A percentile compares a stretch with the other conserved stretches of the same genome.
phyloP scores from a whole-genome alignment of 2,329 filamentous ascomycete genomes.

The Albifimbria verrucaria region DNA sequence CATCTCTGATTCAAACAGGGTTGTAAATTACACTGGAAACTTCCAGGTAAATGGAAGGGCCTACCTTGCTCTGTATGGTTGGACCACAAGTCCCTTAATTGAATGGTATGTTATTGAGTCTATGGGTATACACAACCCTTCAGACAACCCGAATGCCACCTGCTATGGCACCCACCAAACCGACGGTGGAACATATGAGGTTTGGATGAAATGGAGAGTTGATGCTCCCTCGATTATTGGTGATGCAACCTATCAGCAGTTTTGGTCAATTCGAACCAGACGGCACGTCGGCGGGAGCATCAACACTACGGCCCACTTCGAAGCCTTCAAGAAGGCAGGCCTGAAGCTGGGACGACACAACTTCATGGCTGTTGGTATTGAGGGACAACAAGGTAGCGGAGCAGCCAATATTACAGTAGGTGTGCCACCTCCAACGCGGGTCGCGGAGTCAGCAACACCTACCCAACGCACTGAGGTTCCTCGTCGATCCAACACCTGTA shows the following conservation, averaged over 20 bases:
- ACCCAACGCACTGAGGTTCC: not conserved
- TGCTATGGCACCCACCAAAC: not conserved
- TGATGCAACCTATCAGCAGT: not conserved
- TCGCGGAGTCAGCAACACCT: not conserved
- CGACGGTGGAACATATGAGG: not conserved
- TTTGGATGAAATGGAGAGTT: not conserved
- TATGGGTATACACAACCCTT: constrained; percentile 14
- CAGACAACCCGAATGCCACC: not conserved
- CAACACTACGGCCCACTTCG: not conserved
- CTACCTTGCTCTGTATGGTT: constrained; percentile 37
- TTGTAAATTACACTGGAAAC: constrained; percentile 23
- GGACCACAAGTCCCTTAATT: constrained; percentile 31
- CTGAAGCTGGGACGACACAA: not conserved
- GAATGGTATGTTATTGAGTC: constrained; percentile 38
- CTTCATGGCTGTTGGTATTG: not conserved
- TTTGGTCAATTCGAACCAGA: not conserved
- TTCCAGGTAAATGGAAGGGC: constrained; percentile 29
- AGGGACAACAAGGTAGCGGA: not conserved
- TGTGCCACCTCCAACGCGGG: not conserved
- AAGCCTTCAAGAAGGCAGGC: not conserved
- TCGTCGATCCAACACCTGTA: not conserved
- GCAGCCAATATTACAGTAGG: not conserved
- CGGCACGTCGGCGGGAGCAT: not conserved
- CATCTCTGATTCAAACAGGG: not conserved
- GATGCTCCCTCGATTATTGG: not conserved